Percentiles rank a stretch among this genome's conserved stretches.
Evolutionary conservation across 768 basidiomycete species (phyloP).

Genomic region (Myochromella boudieri): DNA sequence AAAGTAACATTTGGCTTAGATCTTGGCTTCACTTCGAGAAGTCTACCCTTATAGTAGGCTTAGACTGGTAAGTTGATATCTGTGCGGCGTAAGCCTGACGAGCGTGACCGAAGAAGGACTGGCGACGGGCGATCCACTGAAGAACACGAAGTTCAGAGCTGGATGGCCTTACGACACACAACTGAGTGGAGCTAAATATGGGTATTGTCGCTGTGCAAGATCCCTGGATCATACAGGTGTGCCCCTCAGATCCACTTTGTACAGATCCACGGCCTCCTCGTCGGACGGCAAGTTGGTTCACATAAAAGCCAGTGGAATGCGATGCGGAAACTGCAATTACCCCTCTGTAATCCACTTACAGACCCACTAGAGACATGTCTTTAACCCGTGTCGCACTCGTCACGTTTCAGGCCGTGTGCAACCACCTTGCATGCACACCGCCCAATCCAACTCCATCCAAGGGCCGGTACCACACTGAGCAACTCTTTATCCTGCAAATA

Average conservation of each 20-base stretch:
- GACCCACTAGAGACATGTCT: slow-evolving; percentile 29
- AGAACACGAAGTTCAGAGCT: too few relatives aligned
- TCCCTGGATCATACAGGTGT: slow-evolving; percentile 4
- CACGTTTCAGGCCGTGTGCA: slow-evolving; percentile 39
- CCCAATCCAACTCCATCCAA: slow-evolving; percentile 48
- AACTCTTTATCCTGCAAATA: slow-evolving; percentile 43
- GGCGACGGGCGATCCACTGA: not conserved
- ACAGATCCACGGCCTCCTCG: slow-evolving; percentile 19
- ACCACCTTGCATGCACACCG: slow-evolving; percentile 45
- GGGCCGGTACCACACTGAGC: slow-evolving; percentile 44
- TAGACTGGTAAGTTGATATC: not conserved
- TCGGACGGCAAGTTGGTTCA: not conserved
- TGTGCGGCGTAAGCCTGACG: not conserved
- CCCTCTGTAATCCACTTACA: not conserved
- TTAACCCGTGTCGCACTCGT: slow-evolving; percentile 39
- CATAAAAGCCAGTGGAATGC: slow-evolving; percentile 9
- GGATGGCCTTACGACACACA: too few relatives aligned
- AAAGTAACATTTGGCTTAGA: not conserved
- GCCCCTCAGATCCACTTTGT: slow-evolving; percentile 5
- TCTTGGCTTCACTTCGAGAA: not conserved
- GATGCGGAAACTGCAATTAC: slow-evolving; percentile 1
- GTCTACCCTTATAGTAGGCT: not conserved
- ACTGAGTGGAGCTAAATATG: not conserved
- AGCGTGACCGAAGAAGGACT: not conserved
- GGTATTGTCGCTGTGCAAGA: not conserved